phyloP scores from a whole-genome alignment of 2,329 filamentous ascomycete species.

The Diaporthe destruens region DNA sequence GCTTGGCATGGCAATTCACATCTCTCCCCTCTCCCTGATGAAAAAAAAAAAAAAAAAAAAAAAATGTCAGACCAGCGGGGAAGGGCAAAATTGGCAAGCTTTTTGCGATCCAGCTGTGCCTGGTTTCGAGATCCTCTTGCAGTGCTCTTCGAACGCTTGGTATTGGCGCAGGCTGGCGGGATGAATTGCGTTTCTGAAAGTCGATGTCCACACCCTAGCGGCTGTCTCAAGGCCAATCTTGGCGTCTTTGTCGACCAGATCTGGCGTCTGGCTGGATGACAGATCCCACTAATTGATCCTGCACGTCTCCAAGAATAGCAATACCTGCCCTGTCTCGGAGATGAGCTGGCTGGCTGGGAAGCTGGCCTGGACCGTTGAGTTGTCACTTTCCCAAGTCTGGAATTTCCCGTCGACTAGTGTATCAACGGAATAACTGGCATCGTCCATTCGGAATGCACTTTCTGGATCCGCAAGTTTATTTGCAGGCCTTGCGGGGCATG shows the following conservation, averaged over 20 bases:
- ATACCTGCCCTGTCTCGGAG: conserved; percentile 20
- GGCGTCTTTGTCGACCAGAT: conserved; percentile 25
- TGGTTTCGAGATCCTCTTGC: neutral
- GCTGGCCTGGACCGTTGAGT: conserved; percentile 13
- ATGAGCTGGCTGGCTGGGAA: conserved; percentile 29
- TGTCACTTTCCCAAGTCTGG: conserved; percentile 18
- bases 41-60: too few species aligned
- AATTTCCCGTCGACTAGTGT: conserved; percentile 19
- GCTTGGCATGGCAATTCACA: conserved; percentile 17
- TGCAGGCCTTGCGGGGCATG: conserved; percentile 25
- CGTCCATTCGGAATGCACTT: conserved; percentile 23
- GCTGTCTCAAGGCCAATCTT: conserved; percentile 31
- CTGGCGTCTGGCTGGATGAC: conserved; percentile 28
- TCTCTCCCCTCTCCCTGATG: neutral
- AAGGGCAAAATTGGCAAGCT: conserved; percentile 25
- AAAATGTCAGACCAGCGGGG: conserved; percentile 5
- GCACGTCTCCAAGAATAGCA: conserved; percentile 33
- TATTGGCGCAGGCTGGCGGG: conserved; percentile 7
- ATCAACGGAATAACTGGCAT: conserved; percentile 19
- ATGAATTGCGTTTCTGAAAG: conserved; percentile 7
- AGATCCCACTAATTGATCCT: conserved; percentile 28
- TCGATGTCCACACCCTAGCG: conserved; percentile 21
- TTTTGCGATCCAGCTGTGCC: conserved; percentile 2
- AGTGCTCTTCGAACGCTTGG: conserved; percentile 10
- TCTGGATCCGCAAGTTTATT: conserved; percentile 32